phyloP scores from a whole-genome alignment of 2,329 filamentous ascomycete species.

The Aspergillus tanneri region DNA sequence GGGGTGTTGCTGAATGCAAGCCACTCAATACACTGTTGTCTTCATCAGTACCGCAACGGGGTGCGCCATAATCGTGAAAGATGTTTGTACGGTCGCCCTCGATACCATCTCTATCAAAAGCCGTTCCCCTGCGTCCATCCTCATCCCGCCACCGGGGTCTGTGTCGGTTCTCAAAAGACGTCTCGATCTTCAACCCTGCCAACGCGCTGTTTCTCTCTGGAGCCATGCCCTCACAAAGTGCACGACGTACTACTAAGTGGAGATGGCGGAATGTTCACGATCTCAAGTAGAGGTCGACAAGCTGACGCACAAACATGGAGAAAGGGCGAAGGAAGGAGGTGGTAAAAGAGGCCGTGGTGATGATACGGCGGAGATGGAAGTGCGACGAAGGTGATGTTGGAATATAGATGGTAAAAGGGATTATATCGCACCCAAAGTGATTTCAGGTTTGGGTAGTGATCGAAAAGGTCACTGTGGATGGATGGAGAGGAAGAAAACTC shows the following conservation, averaged over 20 bases:
- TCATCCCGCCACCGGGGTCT: conserved; percentile 27
- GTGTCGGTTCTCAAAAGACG: conserved; percentile 32
- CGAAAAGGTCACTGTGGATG: not conserved
- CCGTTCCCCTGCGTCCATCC: conserved; percentile 26
- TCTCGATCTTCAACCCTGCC: conserved; percentile 42
- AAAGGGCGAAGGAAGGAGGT: not conserved
- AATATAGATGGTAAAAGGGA: too few species aligned
- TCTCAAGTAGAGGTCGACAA: not conserved
- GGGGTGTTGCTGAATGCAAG: conserved; percentile 44
- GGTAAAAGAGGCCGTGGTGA: not conserved
- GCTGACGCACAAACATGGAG: conserved; percentile 1
- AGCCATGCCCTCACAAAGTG: conserved; percentile 39
- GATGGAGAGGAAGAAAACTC: conserved; percentile 2
- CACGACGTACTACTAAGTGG: conserved; percentile 9
- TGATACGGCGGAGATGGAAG: not conserved
- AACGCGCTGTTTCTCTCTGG: conserved; percentile 33
- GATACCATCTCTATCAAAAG: conserved; percentile 35
- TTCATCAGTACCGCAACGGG: conserved; percentile 40
- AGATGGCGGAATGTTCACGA: not conserved
- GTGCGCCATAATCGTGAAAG: conserved; percentile 35
- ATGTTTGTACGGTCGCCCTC: conserved; percentile 39
- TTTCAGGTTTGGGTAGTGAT: not conserved
- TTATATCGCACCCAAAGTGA: too few species aligned
- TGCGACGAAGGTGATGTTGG: too few species aligned
- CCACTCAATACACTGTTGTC: conserved; percentile 40